Percentiles rank a stretch among this genome's conserved stretches.
phyloP scores from a whole-genome alignment of 306 rosid genomes.

The Senna tora region DNA sequence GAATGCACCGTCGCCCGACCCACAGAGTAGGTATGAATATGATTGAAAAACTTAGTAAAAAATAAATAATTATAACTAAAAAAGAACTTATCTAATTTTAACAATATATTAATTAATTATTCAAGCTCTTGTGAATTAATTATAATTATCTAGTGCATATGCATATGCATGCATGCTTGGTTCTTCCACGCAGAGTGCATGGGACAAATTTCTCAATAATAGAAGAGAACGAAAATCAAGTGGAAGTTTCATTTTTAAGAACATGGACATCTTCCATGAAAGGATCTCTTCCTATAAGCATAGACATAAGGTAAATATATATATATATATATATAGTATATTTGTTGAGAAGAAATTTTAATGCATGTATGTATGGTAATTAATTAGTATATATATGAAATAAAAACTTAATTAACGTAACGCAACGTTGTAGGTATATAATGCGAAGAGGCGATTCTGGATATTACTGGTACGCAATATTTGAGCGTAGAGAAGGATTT shows the following conservation, averaged over 20 bases:
- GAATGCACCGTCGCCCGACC: too few species aligned
- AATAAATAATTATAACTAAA: too few species aligned
- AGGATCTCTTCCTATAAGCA: constrained; percentile 49
- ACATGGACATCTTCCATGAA: constrained; percentile 48
- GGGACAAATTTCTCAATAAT: constrained; percentile 48
- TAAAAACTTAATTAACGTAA: too few species aligned
- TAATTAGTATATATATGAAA: not conserved
- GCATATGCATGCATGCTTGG: too few species aligned
- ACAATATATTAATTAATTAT: too few species aligned
- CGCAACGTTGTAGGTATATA: constrained; percentile 61
- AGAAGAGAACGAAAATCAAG: constrained; percentile 36
- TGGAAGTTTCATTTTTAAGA: constrained; percentile 70
- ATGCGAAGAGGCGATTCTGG: constrained; percentile 63
- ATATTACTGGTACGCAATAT: constrained; percentile 61
- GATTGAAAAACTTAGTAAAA: too few species aligned
- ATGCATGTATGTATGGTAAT: not conserved
- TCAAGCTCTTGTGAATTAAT: too few species aligned
- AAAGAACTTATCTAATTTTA: too few species aligned
- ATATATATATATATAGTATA: too few species aligned
- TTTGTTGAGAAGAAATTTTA: not conserved
- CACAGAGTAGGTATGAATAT: too few species aligned
- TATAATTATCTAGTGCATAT: not conserved
- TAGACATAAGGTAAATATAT: constrained; percentile 89
- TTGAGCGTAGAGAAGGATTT: constrained; percentile 59
- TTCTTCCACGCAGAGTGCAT: constrained; percentile 51